These are phyloP conservation scores for Avena insularis DNA, from an alignment of 176 grass and related monocot species.

Conservation along the genomic window DNA sequence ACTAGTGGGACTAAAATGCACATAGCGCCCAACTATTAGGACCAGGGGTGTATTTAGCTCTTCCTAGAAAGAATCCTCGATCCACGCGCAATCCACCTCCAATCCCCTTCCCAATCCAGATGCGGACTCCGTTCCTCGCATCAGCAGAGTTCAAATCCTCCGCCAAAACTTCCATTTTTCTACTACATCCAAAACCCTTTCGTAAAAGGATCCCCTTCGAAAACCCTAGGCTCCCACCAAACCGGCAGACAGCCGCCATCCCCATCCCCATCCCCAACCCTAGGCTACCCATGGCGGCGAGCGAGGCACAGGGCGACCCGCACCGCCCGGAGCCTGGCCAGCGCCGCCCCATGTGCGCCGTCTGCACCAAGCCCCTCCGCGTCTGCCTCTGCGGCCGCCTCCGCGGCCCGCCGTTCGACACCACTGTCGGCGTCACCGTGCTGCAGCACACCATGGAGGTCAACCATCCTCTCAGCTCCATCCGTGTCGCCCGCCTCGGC, in stretches of 20 bases:
- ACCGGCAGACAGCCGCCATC: conserved; percentile 23
- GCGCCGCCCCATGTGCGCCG: conserved; percentile 63
- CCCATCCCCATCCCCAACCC: not conserved
- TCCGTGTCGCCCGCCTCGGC: conserved; percentile 74
- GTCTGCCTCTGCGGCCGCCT: conserved; percentile 87
- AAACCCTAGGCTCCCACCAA: conserved; percentile 20
- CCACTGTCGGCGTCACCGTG: conserved; percentile 69
- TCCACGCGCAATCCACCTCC: no score
- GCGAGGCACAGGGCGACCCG: conserved; percentile 19
- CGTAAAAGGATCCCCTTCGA: not conserved
- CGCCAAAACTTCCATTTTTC: not conserved
- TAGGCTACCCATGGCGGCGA: conserved; percentile 46
- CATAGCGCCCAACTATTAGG: no score
- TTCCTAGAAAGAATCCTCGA: no score
- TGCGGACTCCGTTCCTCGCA: not conserved
- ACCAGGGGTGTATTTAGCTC: no score
- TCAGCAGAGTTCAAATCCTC: not conserved
- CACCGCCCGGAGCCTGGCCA: conserved; percentile 31
- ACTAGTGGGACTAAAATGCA: no score
- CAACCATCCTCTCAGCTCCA: conserved; percentile 87
- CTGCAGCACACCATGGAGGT: conserved; percentile 84
- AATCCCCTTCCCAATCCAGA: not conserved
- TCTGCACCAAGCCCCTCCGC: conserved; percentile 69
- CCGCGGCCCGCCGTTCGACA: conserved; percentile 64
- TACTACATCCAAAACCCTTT: not conserved